Base-by-base conservation (phyloP, 805 yeast species). In the Ogataea haglerorum region DNA sequence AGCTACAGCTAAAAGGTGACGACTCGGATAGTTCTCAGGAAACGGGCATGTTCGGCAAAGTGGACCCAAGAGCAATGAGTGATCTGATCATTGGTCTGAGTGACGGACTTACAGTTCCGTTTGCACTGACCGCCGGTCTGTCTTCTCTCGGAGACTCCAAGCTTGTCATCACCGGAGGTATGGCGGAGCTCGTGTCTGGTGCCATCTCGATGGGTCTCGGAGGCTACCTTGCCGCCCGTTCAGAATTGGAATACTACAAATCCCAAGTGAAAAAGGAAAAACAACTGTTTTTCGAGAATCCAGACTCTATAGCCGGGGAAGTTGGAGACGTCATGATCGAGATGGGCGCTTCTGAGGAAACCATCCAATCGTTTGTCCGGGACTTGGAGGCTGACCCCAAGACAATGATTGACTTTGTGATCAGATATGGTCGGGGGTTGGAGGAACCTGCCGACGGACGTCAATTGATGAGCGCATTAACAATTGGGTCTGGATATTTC, bases 191-290 rank as follows among this genome's bases (percentile, higher is more conserved):
- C 52, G 95, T 91, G 3, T 85, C 96, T 5, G 99, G 99, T 35
- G 95, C 98, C 32, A 90, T 91, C 38, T 85, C 95, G 21, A 91
- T 91, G 99, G 98, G 99, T 7, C 76, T 91, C 40, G 99, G 99
- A 43, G 99, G 99, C 22, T 91, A 78, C 63, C 71, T 91, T 42
- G 99, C 98, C 22, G 99, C 99, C 30, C 84, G 83, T 61, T 80
- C 90, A 10, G 99, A 91, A 67, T 67, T 73, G 17, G 91, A 85
- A 58, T 85, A 79, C 61, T 85, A 83, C 61, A 69, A 72, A 38
- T 73, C 82, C 15, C 87, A 83, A 60, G 90, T 84, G 31, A 77
- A 75, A 51, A 71, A 75, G 53, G 93, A 85, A 58, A 84, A 82
- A 56, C 71, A 75, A 54, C 72, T 75, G 45, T 81, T 82, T 51